A percentile compares a stretch with the other conserved stretches of the same genome.
Evolutionary conservation across 768 basidiomycete species (phyloP).

Genomic region (Boletus reticulatus): DNA sequence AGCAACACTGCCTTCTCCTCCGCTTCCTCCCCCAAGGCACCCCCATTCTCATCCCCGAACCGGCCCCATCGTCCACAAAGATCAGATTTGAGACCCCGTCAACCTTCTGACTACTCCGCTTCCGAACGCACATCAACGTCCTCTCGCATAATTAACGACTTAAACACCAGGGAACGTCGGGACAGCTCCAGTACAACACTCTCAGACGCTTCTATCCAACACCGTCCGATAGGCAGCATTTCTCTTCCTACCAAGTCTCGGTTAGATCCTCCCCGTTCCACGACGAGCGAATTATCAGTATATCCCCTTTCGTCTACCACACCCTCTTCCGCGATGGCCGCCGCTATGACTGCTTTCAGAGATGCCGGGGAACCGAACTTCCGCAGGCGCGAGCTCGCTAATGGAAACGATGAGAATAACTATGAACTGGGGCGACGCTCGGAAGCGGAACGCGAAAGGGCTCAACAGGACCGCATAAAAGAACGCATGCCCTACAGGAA

Average conservation of each 20-base stretch:
- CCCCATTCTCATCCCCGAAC: constrained; percentile 41
- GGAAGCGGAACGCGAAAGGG: constrained; percentile 62
- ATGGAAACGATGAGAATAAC: constrained; percentile 52
- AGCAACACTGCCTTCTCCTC: constrained; percentile 39
- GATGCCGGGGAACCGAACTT: constrained; percentile 46
- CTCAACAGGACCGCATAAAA: constrained; percentile 65
- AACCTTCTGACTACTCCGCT: constrained; percentile 49
- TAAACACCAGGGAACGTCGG: constrained; percentile 33
- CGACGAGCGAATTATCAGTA: constrained; percentile 12
- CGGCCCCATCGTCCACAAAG: constrained; percentile 65
- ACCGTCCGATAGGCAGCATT: constrained; percentile 29
- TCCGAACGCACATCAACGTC: constrained; percentile 50
- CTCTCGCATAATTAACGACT: constrained; percentile 35
- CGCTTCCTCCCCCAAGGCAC: constrained; percentile 35
- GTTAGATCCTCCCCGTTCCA: constrained; percentile 16
- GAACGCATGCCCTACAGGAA: constrained; percentile 63
- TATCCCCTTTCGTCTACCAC: constrained; percentile 34
- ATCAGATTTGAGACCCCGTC: constrained; percentile 60
- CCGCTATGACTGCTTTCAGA: constrained; percentile 70
- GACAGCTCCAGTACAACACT: constrained; percentile 52
- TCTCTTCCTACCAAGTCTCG: constrained; percentile 16
- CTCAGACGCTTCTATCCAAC: constrained; percentile 41
- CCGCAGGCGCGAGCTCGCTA: constrained; percentile 52
- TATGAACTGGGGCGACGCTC: constrained; percentile 56
- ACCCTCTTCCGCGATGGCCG: constrained; percentile 45